Evolutionary conservation across 345 rosid species (phyloP).

Genomic region (Camelina neglecta): DNA sequence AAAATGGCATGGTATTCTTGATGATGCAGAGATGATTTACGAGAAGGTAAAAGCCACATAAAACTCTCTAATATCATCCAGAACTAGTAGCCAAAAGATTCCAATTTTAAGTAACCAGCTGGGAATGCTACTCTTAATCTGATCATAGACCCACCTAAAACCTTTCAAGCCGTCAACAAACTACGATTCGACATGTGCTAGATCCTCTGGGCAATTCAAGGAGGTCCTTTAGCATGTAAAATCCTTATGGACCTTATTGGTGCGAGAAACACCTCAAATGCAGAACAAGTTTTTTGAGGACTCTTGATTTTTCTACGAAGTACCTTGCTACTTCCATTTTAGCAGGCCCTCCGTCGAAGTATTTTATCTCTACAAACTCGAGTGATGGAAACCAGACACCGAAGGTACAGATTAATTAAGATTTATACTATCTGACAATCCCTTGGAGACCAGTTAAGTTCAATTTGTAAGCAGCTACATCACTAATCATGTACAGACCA

Average conservation of each 20-base stretch:
- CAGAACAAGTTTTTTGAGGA: slow-evolving; percentile 27
- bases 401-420: slow-evolving; percentile 2
- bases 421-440: no score
- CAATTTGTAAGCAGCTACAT: no score
- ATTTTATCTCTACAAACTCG: slow-evolving; percentile 26
- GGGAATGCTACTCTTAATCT: slow-evolving; percentile 3
- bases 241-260: not conserved
- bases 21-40: no score
- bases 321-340: slow-evolving; percentile 34
- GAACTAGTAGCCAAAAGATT: not conserved
- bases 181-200: not conserved
- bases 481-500: no score
- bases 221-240: slow-evolving; percentile 4
- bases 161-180: slow-evolving; percentile 3
- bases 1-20: not conserved
- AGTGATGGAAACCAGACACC: slow-evolving; percentile 35
- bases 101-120: not conserved
- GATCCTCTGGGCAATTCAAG: slow-evolving; percentile 36
- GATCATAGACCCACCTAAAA: not conserved
- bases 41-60: not conserved
- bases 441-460: no score
- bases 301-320: slow-evolving; percentile 15
- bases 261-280: not conserved
- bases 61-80: not conserved
- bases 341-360: not conserved